A percentile compares a stretch with the other conserved stretches of the same genome.
Evolutionary conservation across 345 rosid genomes (phyloP).

Genomic region (Eutrema yunnanense): DNA sequence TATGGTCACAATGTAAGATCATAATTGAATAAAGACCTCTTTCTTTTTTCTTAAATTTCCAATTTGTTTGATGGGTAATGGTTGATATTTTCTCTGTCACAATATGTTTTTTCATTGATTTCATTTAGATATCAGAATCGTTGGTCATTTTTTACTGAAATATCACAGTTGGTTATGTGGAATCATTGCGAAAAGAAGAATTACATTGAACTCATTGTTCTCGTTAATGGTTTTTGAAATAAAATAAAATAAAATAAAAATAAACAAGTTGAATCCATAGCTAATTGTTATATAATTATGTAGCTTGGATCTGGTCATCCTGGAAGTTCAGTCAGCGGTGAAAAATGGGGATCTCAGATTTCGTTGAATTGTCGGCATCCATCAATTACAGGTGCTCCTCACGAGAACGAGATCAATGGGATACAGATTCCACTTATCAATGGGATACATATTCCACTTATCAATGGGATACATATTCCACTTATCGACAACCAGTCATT

Average conservation of each 20-base stretch:
- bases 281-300: background rate
- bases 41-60: background rate
- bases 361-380: slow-evolving; percentile 59
- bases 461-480: slow-evolving; percentile 66
- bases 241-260: too few species aligned
- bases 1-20: too few species aligned
- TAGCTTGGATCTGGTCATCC: slow-evolving; percentile 60
- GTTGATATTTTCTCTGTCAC: background rate
- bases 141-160: too few species aligned
- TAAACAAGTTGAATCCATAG: background rate
- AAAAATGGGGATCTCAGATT: too few species aligned
- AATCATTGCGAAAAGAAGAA: too few species aligned
- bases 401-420: slow-evolving; percentile 71
- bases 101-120: background rate
- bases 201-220: background rate
- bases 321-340: slow-evolving; percentile 65
- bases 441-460: too few species aligned
- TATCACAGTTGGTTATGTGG: too few species aligned
- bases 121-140: too few species aligned
- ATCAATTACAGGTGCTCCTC: slow-evolving; percentile 48
- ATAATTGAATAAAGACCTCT: background rate
- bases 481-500: slow-evolving; percentile 37
- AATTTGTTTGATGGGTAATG: background rate
- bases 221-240: background rate
- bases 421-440: too few species aligned